Base-by-base conservation (phyloP, 1,284 basidiomycete genomes). In the Singerocomus inundabilis region DNA sequence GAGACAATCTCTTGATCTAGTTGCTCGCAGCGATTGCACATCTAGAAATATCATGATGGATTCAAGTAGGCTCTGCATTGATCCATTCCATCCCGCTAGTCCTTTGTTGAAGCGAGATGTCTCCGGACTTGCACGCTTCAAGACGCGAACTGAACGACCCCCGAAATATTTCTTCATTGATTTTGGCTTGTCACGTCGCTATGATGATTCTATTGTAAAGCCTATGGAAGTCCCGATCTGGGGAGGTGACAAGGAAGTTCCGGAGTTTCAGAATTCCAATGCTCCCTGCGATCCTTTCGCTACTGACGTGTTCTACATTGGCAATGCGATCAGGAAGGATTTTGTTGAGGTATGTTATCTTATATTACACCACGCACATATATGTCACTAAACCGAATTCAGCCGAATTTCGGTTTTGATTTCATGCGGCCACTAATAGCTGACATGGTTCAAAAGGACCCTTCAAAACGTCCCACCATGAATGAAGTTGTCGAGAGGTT, bases 31-130 rank as follows among this genome's bases (percentile, higher is more conserved):
- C 2, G 76, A 79, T 48, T 67, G 66, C 40, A 66, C 67, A 44
- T 16, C 34, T 4, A 36, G 57, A 18, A 75, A 76, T 47, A 61
- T 74, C 37, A 70, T 75, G 71, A 62, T 74, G 57, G 72, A 73
- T 40, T 61, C 69, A 2, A 41, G 61, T 39, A 61, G 62, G n/a
- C 70, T 59, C 26, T 59, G 56, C 29, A 31, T 36, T 5, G 39
- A 57, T 4, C 32, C 47, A 0, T 59, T 51, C 26, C 59, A 61
- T 6, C 59, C 59, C 9, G 21, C 40, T 29, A 29, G 28, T 5
- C 28, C 2, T 29, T 29, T 29, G 28, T 2, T 44, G 21, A 58
- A 38, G 15, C 46, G 43, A 3, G 21, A 48, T 6, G 40, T 25
- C 28, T 40, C 16, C 7, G 43, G 51, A 1, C n/a, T 1, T 15